Evolutionary conservation across 352 stramenopile genomes (phyloP), one percentile per base, ranked within the genome.

Genomic region (Pythium folliculosum): DNA sequence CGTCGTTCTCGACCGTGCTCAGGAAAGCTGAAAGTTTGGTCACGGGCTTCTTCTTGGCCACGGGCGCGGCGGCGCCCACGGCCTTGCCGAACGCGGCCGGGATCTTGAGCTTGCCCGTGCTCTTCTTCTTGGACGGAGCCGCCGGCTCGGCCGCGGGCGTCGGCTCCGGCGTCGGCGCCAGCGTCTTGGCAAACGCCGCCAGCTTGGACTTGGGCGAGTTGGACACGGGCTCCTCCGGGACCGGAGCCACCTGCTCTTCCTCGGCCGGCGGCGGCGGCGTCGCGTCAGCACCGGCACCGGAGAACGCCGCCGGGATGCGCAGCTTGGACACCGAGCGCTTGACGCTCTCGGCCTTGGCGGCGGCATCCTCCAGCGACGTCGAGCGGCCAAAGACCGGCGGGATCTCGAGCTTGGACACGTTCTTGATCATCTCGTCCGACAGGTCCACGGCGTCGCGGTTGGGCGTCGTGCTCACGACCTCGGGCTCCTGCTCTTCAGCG

Each of bases 1-100:
- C 52, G 3, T 69, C 47, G 5, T 78, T 43, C 70, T 88, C 77
- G 3, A 92, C 84, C 12, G 73, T 87, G 63, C 61, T 92, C 38
- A 92, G 53, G 61, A 92, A 92, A 7, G 79, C 79, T 7, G 84
- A 80, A 2, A 92, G 66, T 59, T 84, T 89, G 3, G 82, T 88
- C 57, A 71, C 52, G 17, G 17, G 49, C 50, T 67, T 63, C 55
- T 75, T 74, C 57, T 52, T 32, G 43, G 63, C 35, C 6, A 48
- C 35, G 19, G 62, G 43, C 23, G 51, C 49, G 1, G 51, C 21
- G 21, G 32, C 47, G 16, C 54, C 60, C 30, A 51, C 43, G 17
- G 67, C 57, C 27, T 63, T 70, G 13, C 65, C 63, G 37, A 80
- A 80, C 13, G 52, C 71, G 0, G 49, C 72, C 7, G 74, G 74